Percentiles rank a stretch among this genome's conserved stretches.
Evolutionary conservation across 352 stramenopile genomes (phyloP).

Genomic region (Phytophthora pluvialis): DNA sequence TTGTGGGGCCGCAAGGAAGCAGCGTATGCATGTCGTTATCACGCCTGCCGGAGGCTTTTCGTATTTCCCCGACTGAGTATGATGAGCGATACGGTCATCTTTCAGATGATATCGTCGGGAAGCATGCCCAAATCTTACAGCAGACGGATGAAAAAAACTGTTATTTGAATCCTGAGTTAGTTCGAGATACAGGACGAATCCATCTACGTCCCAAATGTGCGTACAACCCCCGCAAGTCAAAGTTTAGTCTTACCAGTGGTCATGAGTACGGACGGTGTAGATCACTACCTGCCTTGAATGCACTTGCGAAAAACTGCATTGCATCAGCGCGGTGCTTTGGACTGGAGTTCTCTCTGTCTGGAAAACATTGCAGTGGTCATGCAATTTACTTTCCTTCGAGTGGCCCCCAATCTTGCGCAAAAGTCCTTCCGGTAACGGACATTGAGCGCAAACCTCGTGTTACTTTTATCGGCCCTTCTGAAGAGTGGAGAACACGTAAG

Average conservation of each 20-base stretch:
- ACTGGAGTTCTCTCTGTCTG: background rate
- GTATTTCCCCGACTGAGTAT: background rate
- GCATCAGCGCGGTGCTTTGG: background rate
- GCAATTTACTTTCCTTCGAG: slow-evolving; percentile 1
- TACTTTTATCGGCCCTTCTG: slow-evolving; percentile 1
- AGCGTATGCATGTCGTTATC: background rate
- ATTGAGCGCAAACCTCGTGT: background rate
- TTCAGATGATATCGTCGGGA: background rate
- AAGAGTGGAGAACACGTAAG: background rate
- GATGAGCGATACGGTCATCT: background rate
- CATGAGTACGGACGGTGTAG: background rate
- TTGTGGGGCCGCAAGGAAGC: background rate
- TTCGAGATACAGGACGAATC: background rate
- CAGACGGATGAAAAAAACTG: background rate
- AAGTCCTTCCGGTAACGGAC: background rate
- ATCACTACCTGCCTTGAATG: background rate
- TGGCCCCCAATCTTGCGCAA: background rate
- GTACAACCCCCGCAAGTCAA: background rate
- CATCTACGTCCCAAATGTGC: background rate
- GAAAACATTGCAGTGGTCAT: background rate
- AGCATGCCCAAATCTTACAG: background rate
- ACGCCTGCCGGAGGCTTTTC: background rate
- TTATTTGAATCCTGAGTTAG: background rate
- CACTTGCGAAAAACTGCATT: background rate
- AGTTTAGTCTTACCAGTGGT: background rate